Conservation (phyloP, 1,284 basidiomycete species). For the Thecaphora thlaspeos region DNA sequence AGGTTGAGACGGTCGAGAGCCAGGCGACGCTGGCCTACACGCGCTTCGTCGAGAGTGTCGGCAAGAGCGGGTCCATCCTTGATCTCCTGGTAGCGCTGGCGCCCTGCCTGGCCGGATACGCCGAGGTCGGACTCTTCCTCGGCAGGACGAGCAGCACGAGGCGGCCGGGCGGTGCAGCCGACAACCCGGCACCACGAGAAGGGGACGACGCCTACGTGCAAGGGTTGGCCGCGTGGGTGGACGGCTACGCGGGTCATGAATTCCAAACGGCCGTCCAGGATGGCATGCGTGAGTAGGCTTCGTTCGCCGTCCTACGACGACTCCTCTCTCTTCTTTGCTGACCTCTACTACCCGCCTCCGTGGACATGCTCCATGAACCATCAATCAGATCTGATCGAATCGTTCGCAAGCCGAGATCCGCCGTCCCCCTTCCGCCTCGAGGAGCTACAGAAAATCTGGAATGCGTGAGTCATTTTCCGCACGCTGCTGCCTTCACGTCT, state of each 20-base stretch:
- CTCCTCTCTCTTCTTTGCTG: too few species aligned
- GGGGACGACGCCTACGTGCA: conserved; percentile 11
- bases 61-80: conserved; percentile 65
- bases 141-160: not conserved
- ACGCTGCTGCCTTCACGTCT: too few species aligned
- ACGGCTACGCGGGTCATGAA: conserved; percentile 71
- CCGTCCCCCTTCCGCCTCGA: conserved; percentile 67
- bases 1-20: conserved; percentile 35
- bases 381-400: conserved; percentile 27
- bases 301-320: too few species aligned
- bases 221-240: conserved; percentile 67
- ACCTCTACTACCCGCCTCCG: too few species aligned
- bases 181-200: conserved; percentile 4
- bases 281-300: conserved; percentile 67
- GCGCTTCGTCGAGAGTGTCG: conserved; percentile 46
- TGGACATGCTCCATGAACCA: too few species aligned
- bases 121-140: conserved; percentile 79
- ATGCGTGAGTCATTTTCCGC: conserved; percentile 62
- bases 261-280: conserved; percentile 72
- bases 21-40: conserved; percentile 52
- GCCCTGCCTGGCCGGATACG: conserved; percentile 86
- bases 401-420: conserved; percentile 62
- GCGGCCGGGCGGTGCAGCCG: too few species aligned
- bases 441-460: conserved; percentile 75
- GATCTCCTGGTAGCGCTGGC: conserved; percentile 77